Conservation (phyloP, 1,284 basidiomycete species). For the Heliocybe sulcata region DNA sequence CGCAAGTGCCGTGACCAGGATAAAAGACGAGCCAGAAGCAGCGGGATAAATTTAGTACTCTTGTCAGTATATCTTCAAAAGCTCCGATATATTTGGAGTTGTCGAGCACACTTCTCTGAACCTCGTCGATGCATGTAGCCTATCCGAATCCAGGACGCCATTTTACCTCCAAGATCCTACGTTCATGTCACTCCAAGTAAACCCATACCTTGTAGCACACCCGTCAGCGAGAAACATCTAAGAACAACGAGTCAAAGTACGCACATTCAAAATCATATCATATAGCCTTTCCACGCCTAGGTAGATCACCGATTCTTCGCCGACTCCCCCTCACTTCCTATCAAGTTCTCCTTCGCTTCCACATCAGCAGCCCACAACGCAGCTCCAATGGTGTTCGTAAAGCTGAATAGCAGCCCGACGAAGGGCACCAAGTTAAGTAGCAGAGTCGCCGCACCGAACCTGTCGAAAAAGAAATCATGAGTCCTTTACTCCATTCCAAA, state of each 20-base stretch:
- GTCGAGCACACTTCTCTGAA: no score
- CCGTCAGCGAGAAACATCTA: neutral
- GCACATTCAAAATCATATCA: no score
- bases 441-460: conserved; percentile 56
- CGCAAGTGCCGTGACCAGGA: no score
- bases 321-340: conserved; percentile 7
- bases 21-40: no score
- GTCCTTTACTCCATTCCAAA: neutral
- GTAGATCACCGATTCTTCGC: conserved; percentile 1
- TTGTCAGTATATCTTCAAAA: no score
- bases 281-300: neutral
- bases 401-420: conserved; percentile 43
- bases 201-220: no score
- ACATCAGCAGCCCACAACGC: conserved; percentile 67
- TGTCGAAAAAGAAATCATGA: conserved; percentile 12
- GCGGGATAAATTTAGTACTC: no score
- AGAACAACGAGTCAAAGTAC: neutral
- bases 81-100: no score
- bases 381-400: conserved; percentile 58
- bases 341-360: conserved; percentile 31
- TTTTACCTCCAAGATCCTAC: no score
- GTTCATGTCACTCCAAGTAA: no score
- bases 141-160: no score
- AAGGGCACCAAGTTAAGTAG: conserved; percentile 59
- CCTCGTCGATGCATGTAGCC: no score